These are phyloP conservation scores for Microdochium paspali DNA, from an alignment of 2,329 filamentous ascomycete genomes.

Conservation along the genomic window DNA sequence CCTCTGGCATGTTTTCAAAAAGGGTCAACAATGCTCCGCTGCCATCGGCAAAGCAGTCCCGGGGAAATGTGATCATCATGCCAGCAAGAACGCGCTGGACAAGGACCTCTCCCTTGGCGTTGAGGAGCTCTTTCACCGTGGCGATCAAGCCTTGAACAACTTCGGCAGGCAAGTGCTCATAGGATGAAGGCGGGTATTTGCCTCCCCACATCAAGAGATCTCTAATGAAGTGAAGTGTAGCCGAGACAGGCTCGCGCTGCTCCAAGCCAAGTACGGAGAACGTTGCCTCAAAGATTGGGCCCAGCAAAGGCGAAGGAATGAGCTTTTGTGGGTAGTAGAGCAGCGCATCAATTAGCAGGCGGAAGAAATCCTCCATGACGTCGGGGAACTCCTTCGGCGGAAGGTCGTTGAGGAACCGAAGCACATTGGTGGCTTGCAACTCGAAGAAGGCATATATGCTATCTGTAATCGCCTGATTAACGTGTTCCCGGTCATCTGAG, in stretches of 20 bases:
- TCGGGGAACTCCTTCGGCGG: slow-evolving; percentile 64
- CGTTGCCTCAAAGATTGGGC: slow-evolving; percentile 78
- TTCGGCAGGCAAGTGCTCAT: slow-evolving; percentile 40
- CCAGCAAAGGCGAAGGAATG: slow-evolving; percentile 68
- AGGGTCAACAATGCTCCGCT: slow-evolving; percentile 85
- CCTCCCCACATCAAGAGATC: slow-evolving; percentile 86
- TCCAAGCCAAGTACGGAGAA: slow-evolving; percentile 80
- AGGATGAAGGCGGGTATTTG: slow-evolving; percentile 57
- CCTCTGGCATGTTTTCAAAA: slow-evolving; percentile 75
- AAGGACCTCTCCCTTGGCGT: slow-evolving; percentile 63
- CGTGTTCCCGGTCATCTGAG: slow-evolving; percentile 77
- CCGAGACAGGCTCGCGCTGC: slow-evolving; percentile 83
- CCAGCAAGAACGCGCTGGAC: slow-evolving; percentile 87
- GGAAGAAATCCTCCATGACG: slow-evolving; percentile 95
- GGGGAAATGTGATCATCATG: slow-evolving; percentile 98
- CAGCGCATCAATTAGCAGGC: slow-evolving; percentile 80
- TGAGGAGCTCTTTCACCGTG: slow-evolving; percentile 63
- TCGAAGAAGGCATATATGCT: slow-evolving; percentile 94
- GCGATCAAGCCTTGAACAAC: slow-evolving; percentile 62
- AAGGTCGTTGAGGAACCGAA: slow-evolving; percentile 80
- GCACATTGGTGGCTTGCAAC: slow-evolving; percentile 80
- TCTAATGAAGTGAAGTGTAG: slow-evolving; percentile 84
- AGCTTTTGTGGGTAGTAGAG: slow-evolving; percentile 86
- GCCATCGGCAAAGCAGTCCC: slow-evolving; percentile 90
- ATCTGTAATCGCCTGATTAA: slow-evolving; percentile 71